Base-by-base conservation (phyloP, 352 stramenopile species). In the Pythium chondricola region DNA sequence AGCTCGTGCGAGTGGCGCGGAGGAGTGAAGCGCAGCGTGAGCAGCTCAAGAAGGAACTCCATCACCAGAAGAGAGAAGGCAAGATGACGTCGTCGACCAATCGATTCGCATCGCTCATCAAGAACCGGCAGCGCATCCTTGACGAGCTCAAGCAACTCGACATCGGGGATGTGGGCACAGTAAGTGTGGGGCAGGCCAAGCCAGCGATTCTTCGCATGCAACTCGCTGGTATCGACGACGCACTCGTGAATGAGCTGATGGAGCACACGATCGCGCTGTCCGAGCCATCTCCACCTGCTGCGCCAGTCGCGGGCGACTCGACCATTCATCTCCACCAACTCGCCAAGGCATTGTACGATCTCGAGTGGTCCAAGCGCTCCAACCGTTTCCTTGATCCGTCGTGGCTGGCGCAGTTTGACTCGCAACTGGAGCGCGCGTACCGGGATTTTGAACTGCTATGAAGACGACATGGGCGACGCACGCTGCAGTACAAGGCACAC, bases 351-450 rank as follows among this genome's bases (percentile, higher is more conserved):
- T 46, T 91, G 16, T 67, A 83, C 31, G 71, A 90, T 22, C 62
- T 86, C 14, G 68, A 85, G 31, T 85, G 65, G 70, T 56, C 56
- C 35, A 86, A 77, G 52, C 83, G 80, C 36, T 52, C 77, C 2
- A 93, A 93, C 38, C 74, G 74, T 10, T 93, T 92, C 35, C 61
- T 93, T 4, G 75, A 90, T 35, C 74, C 73, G 32, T 83, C 72
- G 31, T 93, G 77, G 83, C 61, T 93, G 22, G 54, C 62, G 13
- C 83, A 91, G 46, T 93, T 91, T 40, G 79, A 93, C 50, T 74
- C 73, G 38, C 83, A 93, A 37, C 59, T 93, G 40, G 80, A 93
- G 37, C 68, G 73, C 18, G 75, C 77, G 1, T 63, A 70, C 26
- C 76, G 77, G 11, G 80, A 88, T 32, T 88, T 83, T 40, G 74